Conservation (phyloP, 2,329 filamentous ascomycete genomes). For the Chrysoporthe puriensis region DNA sequence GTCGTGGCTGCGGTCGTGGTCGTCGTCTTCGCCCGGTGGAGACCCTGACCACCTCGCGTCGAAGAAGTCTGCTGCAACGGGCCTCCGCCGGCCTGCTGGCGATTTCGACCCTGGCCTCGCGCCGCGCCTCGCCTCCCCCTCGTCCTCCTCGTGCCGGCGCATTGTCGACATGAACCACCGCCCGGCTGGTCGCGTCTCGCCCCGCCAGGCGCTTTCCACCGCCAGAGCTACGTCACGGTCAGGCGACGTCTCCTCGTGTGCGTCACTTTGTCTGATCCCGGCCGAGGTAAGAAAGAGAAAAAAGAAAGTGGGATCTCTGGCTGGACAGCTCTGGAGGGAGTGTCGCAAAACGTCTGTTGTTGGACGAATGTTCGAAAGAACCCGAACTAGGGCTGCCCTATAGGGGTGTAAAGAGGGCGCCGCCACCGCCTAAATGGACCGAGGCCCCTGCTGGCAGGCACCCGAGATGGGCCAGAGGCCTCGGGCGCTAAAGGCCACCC, state of each 20-base stretch:
- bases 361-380: conserved; percentile 20
- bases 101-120: conserved; percentile 15
- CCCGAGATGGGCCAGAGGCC: not conserved
- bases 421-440: not conserved
- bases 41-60: conserved; percentile 12
- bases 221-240: not conserved
- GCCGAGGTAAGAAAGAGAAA: not conserved
- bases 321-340: not conserved
- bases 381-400: not conserved
- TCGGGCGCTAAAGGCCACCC: not conserved
- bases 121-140: not conserved
- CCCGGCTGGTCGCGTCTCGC: not conserved
- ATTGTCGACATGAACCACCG: not conserved
- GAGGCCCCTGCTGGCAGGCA: not conserved
- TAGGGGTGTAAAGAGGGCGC: not conserved
- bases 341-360: conserved; percentile 4
- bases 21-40: not conserved
- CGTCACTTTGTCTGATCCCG: not conserved
- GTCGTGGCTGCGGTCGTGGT: not conserved
- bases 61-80: conserved; percentile 24
- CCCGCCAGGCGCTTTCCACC: not conserved
- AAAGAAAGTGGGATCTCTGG: not conserved
- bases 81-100: conserved; percentile 14
- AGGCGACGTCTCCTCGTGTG: not conserved
- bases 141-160: not conserved